Conservation (phyloP, 2,329 filamentous ascomycete species). For the Aspergillus phoenicis region DNA sequence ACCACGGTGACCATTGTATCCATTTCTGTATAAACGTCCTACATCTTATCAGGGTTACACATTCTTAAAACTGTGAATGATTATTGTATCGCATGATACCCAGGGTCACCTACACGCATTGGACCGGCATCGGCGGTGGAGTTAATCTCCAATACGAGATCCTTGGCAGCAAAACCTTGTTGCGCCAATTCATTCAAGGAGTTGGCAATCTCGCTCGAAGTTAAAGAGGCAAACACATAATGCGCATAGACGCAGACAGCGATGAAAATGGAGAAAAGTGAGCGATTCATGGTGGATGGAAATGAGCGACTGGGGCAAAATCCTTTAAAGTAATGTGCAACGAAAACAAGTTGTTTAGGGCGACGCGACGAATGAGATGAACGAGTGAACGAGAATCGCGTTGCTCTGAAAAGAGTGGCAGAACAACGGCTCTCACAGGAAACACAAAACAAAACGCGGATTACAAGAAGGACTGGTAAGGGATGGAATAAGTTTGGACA, state of each 20-base stretch:
- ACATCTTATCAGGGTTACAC: not conserved
- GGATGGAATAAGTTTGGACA: not conserved
- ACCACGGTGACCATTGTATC: conserved; percentile 5
- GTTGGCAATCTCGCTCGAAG: not conserved
- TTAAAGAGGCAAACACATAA: not conserved
- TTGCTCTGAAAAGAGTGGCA: conserved; percentile 10
- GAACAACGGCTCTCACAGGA: not conserved
- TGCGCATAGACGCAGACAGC: conserved; percentile 1
- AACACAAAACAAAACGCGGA: not conserved
- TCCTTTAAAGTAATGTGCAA: too few relatives aligned
- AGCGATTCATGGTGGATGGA: not conserved
- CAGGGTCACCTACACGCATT: not conserved
- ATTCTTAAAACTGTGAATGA: too few relatives aligned
- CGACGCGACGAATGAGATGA: not conserved
- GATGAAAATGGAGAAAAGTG: not conserved
- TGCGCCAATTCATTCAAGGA: conserved; percentile 5
- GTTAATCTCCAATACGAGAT: conserved; percentile 3
- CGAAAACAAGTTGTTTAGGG: too few relatives aligned
- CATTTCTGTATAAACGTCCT: conserved; percentile 7
- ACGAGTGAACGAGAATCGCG: not conserved
- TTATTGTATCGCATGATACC: too few relatives aligned
- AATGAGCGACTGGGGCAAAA: not conserved
- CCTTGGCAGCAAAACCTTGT: conserved; percentile 6
- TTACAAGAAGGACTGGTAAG: not conserved
- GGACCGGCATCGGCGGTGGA: conserved; percentile 4